These are phyloP conservation scores for Escovopsis sp. DNA, from an alignment of 2,329 filamentous ascomycete genomes.

Conservation along the genomic window DNA sequence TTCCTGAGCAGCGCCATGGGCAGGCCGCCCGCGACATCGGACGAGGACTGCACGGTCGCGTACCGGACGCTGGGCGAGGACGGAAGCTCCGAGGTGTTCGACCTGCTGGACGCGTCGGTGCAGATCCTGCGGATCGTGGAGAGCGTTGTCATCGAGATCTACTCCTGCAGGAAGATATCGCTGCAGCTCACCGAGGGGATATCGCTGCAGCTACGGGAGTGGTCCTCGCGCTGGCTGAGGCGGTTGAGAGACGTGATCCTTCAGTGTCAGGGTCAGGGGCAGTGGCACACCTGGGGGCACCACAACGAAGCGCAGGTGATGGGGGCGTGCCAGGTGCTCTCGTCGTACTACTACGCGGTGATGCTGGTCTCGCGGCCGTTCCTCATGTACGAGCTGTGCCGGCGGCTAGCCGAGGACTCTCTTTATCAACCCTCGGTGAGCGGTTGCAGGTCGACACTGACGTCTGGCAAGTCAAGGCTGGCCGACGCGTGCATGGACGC, in stretches of 20 bases:
- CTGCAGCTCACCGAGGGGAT: conserved; percentile 38
- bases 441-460: conserved; percentile 8
- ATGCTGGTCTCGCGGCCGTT: conserved; percentile 42
- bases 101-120: conserved; percentile 35
- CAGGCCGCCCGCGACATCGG: conserved; percentile 36
- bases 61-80: conserved; percentile 24
- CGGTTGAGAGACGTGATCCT: conserved; percentile 26
- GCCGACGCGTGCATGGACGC: conserved; percentile 42
- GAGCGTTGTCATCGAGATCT: conserved; percentile 35
- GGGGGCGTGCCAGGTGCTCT: conserved; percentile 36
- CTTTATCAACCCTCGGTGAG: conserved; percentile 2
- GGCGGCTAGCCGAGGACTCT: conserved; percentile 24
- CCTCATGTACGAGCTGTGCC: conserved; percentile 39
- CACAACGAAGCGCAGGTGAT: conserved; percentile 18
- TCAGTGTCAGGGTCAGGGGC: background rate
- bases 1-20: conserved; percentile 41
- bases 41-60: conserved; percentile 38
- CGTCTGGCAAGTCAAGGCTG: conserved; percentile 32
- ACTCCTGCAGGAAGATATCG: conserved; percentile 37
- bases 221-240: conserved; percentile 34
- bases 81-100: conserved; percentile 23
- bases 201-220: conserved; percentile 35
- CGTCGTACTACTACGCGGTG: conserved; percentile 42
- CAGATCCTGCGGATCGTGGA: conserved; percentile 39
- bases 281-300: no score